phyloP scores from a whole-genome alignment of 768 basidiomycete genomes.

The Royoungia palumana region DNA sequence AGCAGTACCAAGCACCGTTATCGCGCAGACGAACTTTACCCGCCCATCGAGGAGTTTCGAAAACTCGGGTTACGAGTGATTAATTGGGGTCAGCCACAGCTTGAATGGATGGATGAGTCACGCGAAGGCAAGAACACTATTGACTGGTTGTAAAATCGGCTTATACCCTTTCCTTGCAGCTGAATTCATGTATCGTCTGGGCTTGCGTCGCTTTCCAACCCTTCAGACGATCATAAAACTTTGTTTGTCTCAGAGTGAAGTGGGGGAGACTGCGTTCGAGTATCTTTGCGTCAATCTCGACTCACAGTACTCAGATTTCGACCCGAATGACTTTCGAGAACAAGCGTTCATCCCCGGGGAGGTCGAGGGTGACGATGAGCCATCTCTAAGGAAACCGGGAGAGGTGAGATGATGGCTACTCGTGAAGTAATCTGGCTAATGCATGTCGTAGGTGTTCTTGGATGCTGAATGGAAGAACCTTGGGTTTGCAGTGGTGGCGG shows the following conservation, averaged over 20 bases:
- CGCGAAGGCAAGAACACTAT: conserved; percentile 62
- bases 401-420: conserved; percentile 24
- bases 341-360: neutral
- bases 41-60: conserved; percentile 68
- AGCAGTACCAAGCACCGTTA: conserved; percentile 38
- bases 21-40: conserved; percentile 73
- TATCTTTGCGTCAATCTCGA: conserved; percentile 60
- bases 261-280: conserved; percentile 56
- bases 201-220: conserved; percentile 61
- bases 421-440: conserved; percentile 43
- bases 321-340: conserved; percentile 42
- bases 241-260: conserved; percentile 53
- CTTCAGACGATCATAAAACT: conserved; percentile 60
- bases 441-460: conserved; percentile 31
- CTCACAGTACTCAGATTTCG: conserved; percentile 32
- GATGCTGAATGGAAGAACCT: conserved; percentile 44
- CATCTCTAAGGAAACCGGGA: neutral
- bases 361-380: neutral
- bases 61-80: conserved; percentile 71
- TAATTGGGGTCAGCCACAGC: conserved; percentile 70
- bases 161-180: conserved; percentile 40
- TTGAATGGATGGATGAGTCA: conserved; percentile 72
- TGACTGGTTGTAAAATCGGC: neutral
- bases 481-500: conserved; percentile 65
- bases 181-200: conserved; percentile 68